A percentile compares a stretch with the other conserved stretches of the same genome.
Evolutionary conservation across 2,329 filamentous ascomycete species (phyloP).

Genomic region (Xylaria arbuscula): DNA sequence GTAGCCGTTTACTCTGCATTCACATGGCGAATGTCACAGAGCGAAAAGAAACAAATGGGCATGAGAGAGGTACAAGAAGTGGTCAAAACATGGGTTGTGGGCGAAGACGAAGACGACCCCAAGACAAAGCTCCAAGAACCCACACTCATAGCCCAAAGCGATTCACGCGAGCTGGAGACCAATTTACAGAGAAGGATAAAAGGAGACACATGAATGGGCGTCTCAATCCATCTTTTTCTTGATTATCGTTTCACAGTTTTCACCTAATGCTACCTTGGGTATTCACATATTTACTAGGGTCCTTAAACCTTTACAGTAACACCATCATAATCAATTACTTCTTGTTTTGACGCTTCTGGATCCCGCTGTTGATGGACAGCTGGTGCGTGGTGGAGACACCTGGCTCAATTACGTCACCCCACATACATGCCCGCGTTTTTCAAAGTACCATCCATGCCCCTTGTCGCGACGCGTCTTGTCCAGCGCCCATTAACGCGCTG

Average conservation of each 20-base stretch:
- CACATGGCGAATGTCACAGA: slow-evolving; percentile 75
- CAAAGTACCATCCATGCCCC: neutral
- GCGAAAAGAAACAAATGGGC: slow-evolving; percentile 70
- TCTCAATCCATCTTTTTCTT: neutral
- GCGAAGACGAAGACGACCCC: slow-evolving; percentile 43
- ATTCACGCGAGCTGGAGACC: slow-evolving; percentile 30
- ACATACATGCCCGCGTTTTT: slow-evolving; percentile 33
- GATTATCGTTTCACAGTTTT: neutral
- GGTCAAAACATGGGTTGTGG: slow-evolving; percentile 76
- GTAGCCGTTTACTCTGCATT: slow-evolving; percentile 82
- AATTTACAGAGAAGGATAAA: slow-evolving; percentile 41
- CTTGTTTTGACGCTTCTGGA: neutral
- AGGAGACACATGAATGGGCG: slow-evolving; percentile 4
- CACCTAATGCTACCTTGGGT: neutral
- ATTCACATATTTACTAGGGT: neutral
- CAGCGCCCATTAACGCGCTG: slow-evolving; percentile 35
- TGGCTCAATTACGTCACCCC: slow-evolving; percentile 32
- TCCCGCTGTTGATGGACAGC: neutral
- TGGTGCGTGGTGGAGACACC: neutral
- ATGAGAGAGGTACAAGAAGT: slow-evolving; percentile 75
- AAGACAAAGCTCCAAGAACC: slow-evolving; percentile 43
- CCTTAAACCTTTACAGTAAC: too few relatives aligned
- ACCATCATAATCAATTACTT: neutral
- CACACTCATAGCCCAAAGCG: slow-evolving; percentile 10
- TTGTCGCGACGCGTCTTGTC: slow-evolving; percentile 39